A percentile compares a stretch with the other conserved stretches of the same genome.
Evolutionary conservation across 2,329 filamentous ascomycete species (phyloP).

Genomic region (Stagonosporopsis rhizophila): DNA sequence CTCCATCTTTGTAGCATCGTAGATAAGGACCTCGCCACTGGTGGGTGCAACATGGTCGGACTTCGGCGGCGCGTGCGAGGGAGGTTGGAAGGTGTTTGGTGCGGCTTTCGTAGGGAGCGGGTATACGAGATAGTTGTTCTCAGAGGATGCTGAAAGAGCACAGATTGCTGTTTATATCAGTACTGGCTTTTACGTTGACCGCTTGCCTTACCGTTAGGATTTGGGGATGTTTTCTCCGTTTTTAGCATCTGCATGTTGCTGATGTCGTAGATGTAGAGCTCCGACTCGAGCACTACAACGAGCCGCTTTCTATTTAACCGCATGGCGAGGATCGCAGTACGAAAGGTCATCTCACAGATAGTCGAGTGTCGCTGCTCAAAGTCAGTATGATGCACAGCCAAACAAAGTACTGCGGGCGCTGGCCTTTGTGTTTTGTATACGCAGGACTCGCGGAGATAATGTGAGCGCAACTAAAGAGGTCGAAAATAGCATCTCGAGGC

Average conservation of each 20-base stretch:
- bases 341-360: constrained; percentile 98
- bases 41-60: constrained; percentile 78
- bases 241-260: constrained; percentile 96
- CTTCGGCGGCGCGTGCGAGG: constrained; percentile 85
- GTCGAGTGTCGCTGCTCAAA: constrained; percentile 70
- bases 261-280: constrained; percentile 98
- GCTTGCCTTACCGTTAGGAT: constrained; percentile 69
- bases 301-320: constrained; percentile 93
- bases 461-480: constrained; percentile 95
- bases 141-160: constrained; percentile 89
- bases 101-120: constrained; percentile 75
- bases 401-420: constrained; percentile 26
- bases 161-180: constrained; percentile 71
- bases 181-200: neutral
- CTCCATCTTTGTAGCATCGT: constrained; percentile 87
- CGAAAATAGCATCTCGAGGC: constrained; percentile 98
- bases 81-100: constrained; percentile 62
- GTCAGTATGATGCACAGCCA: neutral
- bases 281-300: constrained; percentile 91
- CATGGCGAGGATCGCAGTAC: constrained; percentile 92
- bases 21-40: constrained; percentile 90
- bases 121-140: constrained; percentile 95
- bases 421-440: constrained; percentile 98
- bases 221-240: constrained; percentile 92
- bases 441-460: constrained; percentile 86